Evolutionary conservation across 345 rosid species (phyloP).

Genomic region (Eucalyptus urophylla): DNA sequence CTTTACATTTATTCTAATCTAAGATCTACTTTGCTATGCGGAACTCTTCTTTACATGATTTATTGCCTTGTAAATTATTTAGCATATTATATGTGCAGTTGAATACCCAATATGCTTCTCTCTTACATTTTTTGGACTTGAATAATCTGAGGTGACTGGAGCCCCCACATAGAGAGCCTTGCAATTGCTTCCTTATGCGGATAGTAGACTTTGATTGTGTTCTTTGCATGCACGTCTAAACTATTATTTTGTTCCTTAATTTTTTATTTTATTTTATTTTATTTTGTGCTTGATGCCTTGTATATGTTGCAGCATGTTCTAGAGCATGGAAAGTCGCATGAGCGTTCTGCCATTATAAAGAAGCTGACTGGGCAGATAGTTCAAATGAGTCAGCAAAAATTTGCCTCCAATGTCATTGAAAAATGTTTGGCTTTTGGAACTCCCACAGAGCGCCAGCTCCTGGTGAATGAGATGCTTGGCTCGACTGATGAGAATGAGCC

Average conservation of each 20-base stretch:
- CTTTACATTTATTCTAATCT: background rate
- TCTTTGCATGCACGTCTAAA: background rate
- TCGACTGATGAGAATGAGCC: conserved; percentile 96
- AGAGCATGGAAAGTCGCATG: conserved; percentile 88
- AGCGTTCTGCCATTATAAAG: conserved; percentile 66
- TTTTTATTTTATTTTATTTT: no score
- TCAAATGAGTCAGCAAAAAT: conserved; percentile 97
- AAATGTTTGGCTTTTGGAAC: conserved; percentile 84
- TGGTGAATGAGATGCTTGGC: conserved; percentile 96
- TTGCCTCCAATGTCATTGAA: conserved; percentile 96
- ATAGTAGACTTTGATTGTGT: background rate
- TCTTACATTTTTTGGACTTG: background rate
- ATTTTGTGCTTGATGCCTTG: background rate
- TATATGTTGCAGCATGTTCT: conserved; percentile 65
- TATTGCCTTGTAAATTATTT: background rate
- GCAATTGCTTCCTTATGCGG: background rate
- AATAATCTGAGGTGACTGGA: background rate
- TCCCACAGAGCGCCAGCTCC: conserved; percentile 51
- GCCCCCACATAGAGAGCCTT: background rate
- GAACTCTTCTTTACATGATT: background rate
- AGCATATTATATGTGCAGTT: background rate
- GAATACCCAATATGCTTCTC: background rate
- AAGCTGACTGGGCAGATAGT: conserved; percentile 80
- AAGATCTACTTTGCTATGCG: background rate
- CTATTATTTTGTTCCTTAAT: background rate